Base-by-base conservation (phyloP, 176 grass and related monocot genomes). In the Typha latifolia region DNA sequence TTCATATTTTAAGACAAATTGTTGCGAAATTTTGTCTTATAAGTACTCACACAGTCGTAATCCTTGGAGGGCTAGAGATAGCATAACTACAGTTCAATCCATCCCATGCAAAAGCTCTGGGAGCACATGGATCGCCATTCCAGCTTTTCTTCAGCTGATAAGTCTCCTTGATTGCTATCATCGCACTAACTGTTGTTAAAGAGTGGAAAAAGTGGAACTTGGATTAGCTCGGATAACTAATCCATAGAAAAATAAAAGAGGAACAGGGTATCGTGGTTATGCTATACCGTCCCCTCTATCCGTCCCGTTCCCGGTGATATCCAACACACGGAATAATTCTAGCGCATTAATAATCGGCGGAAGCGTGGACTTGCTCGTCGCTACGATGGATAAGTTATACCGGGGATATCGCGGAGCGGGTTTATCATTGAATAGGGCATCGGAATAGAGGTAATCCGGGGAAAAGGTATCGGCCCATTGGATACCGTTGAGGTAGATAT, bases 101-200 rank as follows among this genome's bases (percentile, higher is more conserved):
- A 52, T 29, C 52, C 80, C 80, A 82, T 0, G 32, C 11, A 21
- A 43, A 61, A 48, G 24, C 24, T 47, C 5, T 61, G 2, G 80
- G 80, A 82, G 16, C 49, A 27, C 80, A 82, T 48, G 80, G 80
- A 82, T 82, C 80, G 11, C 80, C 80, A 4, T 10, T 67, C 80
- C 80, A 82, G 2, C 59, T 75, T 37, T 47, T 72, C 43, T 51
- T 63, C 49, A 82, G 61, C 20, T 66, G 53, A 49, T 82, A 77
- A 37, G 8, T 31, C 1, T 37, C 47, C 47, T 73, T 73, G 67
- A 77, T 77, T 4, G 49, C 16, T 67, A 71, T 66, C 10, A 82
- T 72, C 20, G 68, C 74, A 72, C 68, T 64, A 24, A 82, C 70
- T 56, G 62, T 55, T 15, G 19, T 57, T 37, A 37, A 37, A 37